Percentiles rank a stretch among this genome's conserved stretches.
These are phyloP conservation scores for Metarhizium album DNA, from an alignment of 2,329 filamentous ascomycete genomes.

Conservation along the genomic window DNA sequence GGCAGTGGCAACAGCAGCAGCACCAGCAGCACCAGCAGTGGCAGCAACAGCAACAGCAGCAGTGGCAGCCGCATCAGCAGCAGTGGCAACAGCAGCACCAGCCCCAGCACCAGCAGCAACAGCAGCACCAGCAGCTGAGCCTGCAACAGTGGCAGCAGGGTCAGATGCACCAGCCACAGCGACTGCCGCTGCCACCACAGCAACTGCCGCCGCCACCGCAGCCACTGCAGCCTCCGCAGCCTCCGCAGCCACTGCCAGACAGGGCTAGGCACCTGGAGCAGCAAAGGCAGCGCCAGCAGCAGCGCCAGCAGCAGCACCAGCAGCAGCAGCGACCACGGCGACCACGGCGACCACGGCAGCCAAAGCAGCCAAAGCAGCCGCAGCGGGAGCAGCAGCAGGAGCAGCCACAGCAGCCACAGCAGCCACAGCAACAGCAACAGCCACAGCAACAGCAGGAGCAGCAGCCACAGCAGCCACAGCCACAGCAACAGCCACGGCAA, in stretches of 20 bases:
- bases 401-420: too few species aligned
- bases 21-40: background rate
- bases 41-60: background rate
- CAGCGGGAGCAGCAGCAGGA: too few species aligned
- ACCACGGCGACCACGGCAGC: background rate
- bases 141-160: too few species aligned
- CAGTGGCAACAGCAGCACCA: background rate
- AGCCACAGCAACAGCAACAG: too few species aligned
- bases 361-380: background rate
- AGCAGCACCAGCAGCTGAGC: background rate
- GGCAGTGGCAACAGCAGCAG: background rate
- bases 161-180: too few species aligned
- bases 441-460: background rate
- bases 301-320: too few species aligned
- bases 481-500: background rate
- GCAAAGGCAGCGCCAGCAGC: too few species aligned
- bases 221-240: too few species aligned
- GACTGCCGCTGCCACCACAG: too few species aligned
- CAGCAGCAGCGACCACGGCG: background rate
- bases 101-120: background rate
- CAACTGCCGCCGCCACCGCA: too few species aligned
- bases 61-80: background rate
- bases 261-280: too few species aligned
- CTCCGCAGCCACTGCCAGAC: too few species aligned
- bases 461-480: background rate